Evolutionary conservation across 306 rosid genomes (phyloP), one percentile per base, ranked within the genome.

Genomic region (Begonia loranthoides): DNA sequence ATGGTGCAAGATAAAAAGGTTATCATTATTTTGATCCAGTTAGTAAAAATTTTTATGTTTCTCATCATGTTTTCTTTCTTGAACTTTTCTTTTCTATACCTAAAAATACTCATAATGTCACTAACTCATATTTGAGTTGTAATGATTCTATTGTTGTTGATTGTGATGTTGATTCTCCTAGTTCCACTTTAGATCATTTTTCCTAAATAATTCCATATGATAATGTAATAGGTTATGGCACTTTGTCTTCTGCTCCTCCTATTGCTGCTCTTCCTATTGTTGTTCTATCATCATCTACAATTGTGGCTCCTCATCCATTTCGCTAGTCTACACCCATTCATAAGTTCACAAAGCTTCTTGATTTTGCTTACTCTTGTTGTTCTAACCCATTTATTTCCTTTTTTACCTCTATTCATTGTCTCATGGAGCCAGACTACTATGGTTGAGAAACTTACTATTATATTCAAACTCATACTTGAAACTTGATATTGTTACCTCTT

Each of bases 11-110:
- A 7, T 7, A 45, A 45, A 45, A 45, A n/a, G 49, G 49, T 7
- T 45, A 45, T 45, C 49, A 12, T 45, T 45, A 12, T 45, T 45
- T 45, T 45, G 13, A 45, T 45, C 49, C 49, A 45, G 15, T 45
- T 9, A 45, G 10, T 45, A 9, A 45, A 45, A 45, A 45, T n/a
- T 12, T 4, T 45, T 45, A 45, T 12, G n/a, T n/a, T n/a, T n/a
- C n/a, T n/a, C n/a, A n/a, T n/a, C n/a, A n/a, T n/a, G n/a, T n/a
- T 45, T 4, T 45, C 4, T 45, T 45, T 45, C 13, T 9, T 9
- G 49, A 45, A n/a, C 9, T 45, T 9, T 45, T 45, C 49, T 9
- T 12, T 45, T 9, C 12, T 45, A 5, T n/a, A 12, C 22, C 12
- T 8, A 1, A 21, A 19, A n/a, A n/a, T n/a, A n/a, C n/a, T n/a